Evolutionary conservation across 352 stramenopile genomes (phyloP).

Genomic region (Pythium chondricola): DNA sequence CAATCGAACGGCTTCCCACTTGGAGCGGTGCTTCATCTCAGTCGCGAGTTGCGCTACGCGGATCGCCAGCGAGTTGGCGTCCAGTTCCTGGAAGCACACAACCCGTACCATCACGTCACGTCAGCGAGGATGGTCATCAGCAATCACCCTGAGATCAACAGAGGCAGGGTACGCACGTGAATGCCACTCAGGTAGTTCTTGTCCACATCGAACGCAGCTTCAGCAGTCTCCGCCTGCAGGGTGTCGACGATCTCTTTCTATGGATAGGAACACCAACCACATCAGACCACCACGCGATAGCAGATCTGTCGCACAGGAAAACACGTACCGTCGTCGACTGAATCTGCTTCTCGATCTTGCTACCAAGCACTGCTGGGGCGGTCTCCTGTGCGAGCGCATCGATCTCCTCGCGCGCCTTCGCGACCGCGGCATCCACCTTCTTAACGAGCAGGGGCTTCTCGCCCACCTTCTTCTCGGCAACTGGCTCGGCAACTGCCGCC

Average conservation of each 20-base stretch:
- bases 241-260: slow-evolving; percentile 61
- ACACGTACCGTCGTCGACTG: slow-evolving; percentile 48
- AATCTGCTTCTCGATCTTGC: slow-evolving; percentile 60
- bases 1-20: slow-evolving; percentile 76
- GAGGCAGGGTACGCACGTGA: slow-evolving; percentile 37
- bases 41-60: slow-evolving; percentile 72
- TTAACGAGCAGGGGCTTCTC: slow-evolving; percentile 11
- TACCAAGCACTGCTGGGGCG: slow-evolving; percentile 32
- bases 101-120: too few relatives aligned
- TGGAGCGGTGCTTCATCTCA: slow-evolving; percentile 85
- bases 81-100: slow-evolving; percentile 36
- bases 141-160: background rate
- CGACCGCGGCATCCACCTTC: slow-evolving; percentile 50
- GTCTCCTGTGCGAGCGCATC: slow-evolving; percentile 45
- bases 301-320: background rate
- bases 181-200: slow-evolving; percentile 71
- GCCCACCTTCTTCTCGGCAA: slow-evolving; percentile 3
- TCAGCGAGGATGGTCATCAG: background rate
- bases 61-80: slow-evolving; percentile 62
- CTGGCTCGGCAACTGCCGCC: slow-evolving; percentile 20
- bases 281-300: background rate
- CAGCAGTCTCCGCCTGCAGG: slow-evolving; percentile 51
- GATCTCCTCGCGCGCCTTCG: slow-evolving; percentile 57
- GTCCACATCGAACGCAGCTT: slow-evolving; percentile 53
- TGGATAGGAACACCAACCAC: background rate